phyloP scores from a whole-genome alignment of 768 basidiomycete species.

The Phlebiopsis gigantea region DNA sequence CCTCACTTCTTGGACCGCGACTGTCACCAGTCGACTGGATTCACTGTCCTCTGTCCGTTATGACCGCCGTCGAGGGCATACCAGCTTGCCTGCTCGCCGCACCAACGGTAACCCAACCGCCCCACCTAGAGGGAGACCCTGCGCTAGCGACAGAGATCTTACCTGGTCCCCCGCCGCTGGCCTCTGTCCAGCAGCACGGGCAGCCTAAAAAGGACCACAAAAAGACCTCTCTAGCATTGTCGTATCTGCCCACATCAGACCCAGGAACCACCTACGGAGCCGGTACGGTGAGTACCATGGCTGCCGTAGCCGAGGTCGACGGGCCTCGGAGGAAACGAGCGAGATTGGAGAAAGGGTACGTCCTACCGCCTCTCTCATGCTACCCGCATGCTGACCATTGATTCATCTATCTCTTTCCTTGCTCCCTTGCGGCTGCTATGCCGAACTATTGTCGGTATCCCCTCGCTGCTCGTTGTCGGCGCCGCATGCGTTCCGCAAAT shows the following conservation, averaged over 20 bases:
- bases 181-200: constrained; percentile 60
- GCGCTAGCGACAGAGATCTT: constrained; percentile 85
- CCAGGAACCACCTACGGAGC: constrained; percentile 85
- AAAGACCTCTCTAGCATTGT: constrained; percentile 63
- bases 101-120: constrained; percentile 68
- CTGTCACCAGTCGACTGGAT: neutral
- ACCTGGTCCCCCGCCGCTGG: constrained; percentile 77
- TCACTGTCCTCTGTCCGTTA: constrained; percentile 30
- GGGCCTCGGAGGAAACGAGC: constrained; percentile 69
- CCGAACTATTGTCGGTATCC: constrained; percentile 12
- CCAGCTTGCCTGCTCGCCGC: constrained; percentile 71
- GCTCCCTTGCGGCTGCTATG: neutral
- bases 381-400: constrained; percentile 18
- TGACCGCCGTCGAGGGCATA: constrained; percentile 70
- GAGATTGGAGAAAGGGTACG: constrained; percentile 70
- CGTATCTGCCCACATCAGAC: constrained; percentile 80
- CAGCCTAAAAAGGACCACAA: constrained; percentile 68
- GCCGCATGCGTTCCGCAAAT: neutral
- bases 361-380: constrained; percentile 19
- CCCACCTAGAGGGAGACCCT: constrained; percentile 79
- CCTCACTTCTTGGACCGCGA: constrained; percentile 3
- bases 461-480: neutral
- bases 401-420: neutral
- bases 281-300: constrained; percentile 42
- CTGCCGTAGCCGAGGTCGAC: constrained; percentile 50